Conservation (phyloP, 192 early-diverging fungal species). For the Pilobolus umbonatus region DNA sequence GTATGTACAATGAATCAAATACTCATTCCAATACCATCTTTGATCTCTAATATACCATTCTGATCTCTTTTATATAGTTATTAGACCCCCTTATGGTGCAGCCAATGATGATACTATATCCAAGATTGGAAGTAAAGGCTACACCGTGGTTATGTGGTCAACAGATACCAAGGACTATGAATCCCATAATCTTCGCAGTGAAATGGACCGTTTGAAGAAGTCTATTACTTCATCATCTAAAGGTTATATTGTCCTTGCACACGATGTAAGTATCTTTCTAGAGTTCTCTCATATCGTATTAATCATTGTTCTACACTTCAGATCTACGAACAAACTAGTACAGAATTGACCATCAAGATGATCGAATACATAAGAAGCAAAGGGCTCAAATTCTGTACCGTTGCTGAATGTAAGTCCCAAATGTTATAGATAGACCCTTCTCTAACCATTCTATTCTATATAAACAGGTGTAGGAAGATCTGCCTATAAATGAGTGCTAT, state of each 20-base stretch:
- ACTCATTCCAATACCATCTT: not conserved
- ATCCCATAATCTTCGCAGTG: slow-evolving; percentile 17
- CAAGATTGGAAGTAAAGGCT: slow-evolving; percentile 19
- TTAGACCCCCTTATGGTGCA: slow-evolving; percentile 41
- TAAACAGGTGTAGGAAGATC: not conserved
- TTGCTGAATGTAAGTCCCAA: slow-evolving; percentile 20
- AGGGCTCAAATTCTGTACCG: slow-evolving; percentile 20
- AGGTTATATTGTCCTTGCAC: slow-evolving; percentile 37
- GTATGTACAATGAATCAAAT: slow-evolving; percentile 5
- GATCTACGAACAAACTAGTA: slow-evolving; percentile 17
- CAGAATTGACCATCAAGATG: slow-evolving; percentile 1
- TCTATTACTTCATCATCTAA: slow-evolving; percentile 6
- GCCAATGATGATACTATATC: slow-evolving; percentile 20
- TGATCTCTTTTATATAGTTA: slow-evolving; percentile 15
- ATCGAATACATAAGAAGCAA: not conserved
- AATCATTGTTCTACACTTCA: not conserved
- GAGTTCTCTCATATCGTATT: not conserved
- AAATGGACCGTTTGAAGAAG: slow-evolving; percentile 5
- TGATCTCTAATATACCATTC: not conserved
- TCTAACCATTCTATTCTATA: not conserved
- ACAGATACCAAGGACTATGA: slow-evolving; percentile 37
- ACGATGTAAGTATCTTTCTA: slow-evolving; percentile 26
- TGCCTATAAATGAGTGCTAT: not conserved
- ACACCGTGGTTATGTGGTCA: slow-evolving; percentile 39
- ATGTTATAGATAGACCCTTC: not conserved